Evolutionary conservation across 345 rosid species (phyloP), one percentile per base, ranked within the genome.

Genomic region (Capsella bursapastoris): DNA sequence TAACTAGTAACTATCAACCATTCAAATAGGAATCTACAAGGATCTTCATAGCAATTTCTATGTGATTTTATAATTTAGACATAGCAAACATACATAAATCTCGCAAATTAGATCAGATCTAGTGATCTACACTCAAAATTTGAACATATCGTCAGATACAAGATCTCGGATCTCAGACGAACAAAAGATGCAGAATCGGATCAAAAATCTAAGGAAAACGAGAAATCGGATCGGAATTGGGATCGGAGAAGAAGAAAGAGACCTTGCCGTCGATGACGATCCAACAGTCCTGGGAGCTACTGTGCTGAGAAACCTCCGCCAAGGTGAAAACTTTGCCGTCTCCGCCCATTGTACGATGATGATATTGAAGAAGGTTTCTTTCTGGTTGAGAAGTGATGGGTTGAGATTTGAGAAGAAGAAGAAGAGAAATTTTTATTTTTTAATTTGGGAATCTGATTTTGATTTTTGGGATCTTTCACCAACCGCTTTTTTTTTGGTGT

Each of bases 211-310:
- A 44, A 9, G 44, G 57, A 16, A 16, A 7, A 12, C 31, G 34
- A 2, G 6, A 28, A 28, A 57, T 49, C 2, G 10, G 29, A 52
- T 38, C 4, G 53, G 37, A 51, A 12, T 50, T 29, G 8, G 32
- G 43, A 38, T 38, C 9, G 43, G 10, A 40, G 43, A 40, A 40
- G 43, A 40, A 40, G 43, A 12, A 40, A 40, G 43, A 40, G 43
- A 94, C 97, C 97, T 89, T 91, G 79, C 93, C 96, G 9, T 88
- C 83, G 71, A 94, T 88, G 79, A 90, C 82, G 69, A 94, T 93
- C 98, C 96, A 94, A 51, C 96, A 94, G 53, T 91, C 97, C 67
- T 90, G 69, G 53, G 65, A 41, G 76, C 16, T 64, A 79, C 82
- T 88, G 87, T 94, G 93, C 63, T 85, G 68, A 52, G 97, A 84